Evolutionary conservation across 192 early-diverging fungal species (phyloP).

Genomic region (Backusella morwellensis): DNA sequence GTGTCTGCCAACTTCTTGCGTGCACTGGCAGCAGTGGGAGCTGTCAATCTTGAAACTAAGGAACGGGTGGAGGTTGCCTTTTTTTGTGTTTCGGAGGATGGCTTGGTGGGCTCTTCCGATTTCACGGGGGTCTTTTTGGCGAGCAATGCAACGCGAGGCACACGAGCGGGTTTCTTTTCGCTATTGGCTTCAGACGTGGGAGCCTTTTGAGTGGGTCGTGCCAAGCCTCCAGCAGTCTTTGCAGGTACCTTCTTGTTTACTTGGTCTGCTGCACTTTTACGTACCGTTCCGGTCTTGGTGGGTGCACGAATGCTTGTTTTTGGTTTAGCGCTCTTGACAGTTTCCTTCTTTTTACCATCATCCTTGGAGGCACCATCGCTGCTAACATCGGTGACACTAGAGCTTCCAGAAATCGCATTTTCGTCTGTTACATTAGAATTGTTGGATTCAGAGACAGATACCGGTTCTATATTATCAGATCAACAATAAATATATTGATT

Average conservation of each 20-base stretch:
- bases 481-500: background rate
- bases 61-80: background rate
- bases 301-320: background rate
- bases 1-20: background rate
- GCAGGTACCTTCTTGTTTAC: background rate
- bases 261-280: background rate
- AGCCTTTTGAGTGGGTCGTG: background rate
- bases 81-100: background rate
- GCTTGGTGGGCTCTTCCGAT: conserved; percentile 7
- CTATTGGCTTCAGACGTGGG: background rate
- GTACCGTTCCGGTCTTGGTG: background rate
- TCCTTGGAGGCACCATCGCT: background rate
- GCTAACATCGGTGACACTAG: conserved; percentile 1
- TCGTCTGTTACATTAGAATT: conserved; percentile 2
- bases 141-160: conserved; percentile 19
- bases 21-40: conserved; percentile 23
- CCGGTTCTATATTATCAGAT: background rate
- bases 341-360: background rate
- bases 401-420: background rate
- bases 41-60: conserved; percentile 16
- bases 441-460: background rate
- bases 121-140: conserved; percentile 17
- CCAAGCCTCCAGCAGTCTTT: background rate
- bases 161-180: conserved; percentile 4
- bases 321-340: conserved; percentile 4